Evolutionary conservation across 2,329 filamentous ascomycete genomes (phyloP).

Genomic region (Aspergillus chevalieri): DNA sequence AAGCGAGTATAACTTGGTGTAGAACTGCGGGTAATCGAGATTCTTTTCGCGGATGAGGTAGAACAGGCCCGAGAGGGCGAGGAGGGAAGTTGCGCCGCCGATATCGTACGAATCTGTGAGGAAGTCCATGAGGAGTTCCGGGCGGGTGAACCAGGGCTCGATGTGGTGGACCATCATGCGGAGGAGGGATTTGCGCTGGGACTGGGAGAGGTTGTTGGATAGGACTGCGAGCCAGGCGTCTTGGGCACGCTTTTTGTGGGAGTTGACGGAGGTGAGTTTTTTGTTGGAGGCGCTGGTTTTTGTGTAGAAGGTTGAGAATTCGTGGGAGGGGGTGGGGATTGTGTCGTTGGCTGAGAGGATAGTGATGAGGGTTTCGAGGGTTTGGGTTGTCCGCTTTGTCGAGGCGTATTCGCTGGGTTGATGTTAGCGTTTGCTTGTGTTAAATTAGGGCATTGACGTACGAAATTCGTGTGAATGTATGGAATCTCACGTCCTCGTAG

Average conservation of each 20-base stretch:
- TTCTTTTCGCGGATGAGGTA: conserved; percentile 91
- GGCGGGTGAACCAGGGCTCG: conserved; percentile 81
- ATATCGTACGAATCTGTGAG: conserved; percentile 87
- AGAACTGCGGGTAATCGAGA: conserved; percentile 92
- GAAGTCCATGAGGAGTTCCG: conserved; percentile 91
- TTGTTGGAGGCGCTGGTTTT: conserved; percentile 59
- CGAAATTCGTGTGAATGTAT: conserved; percentile 69
- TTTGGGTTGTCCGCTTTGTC: conserved; percentile 19
- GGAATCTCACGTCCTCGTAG: conserved; percentile 79
- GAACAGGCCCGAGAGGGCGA: conserved; percentile 88
- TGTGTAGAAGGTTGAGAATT: conserved; percentile 33
- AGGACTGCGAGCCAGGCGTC: conserved; percentile 81
- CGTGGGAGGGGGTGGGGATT: conserved; percentile 49
- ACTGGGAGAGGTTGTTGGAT: conserved; percentile 55
- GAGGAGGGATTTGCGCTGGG: conserved; percentile 74
- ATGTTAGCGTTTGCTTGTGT: conserved; percentile 3
- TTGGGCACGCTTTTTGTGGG: conserved; percentile 75
- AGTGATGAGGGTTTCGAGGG: conserved; percentile 32
- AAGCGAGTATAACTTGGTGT: conserved; percentile 85
- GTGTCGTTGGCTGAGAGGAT: conserved; percentile 53
- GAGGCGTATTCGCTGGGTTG: conserved; percentile 30
- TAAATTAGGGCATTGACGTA: conserved; percentile 39
- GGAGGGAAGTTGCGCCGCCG: conserved; percentile 77
- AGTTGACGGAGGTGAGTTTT: conserved; percentile 59
- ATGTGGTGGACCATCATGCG: conserved; percentile 69